These are phyloP conservation scores for Pythium diclinum DNA, from an alignment of 352 stramenopile species.

Conservation along the genomic window DNA sequence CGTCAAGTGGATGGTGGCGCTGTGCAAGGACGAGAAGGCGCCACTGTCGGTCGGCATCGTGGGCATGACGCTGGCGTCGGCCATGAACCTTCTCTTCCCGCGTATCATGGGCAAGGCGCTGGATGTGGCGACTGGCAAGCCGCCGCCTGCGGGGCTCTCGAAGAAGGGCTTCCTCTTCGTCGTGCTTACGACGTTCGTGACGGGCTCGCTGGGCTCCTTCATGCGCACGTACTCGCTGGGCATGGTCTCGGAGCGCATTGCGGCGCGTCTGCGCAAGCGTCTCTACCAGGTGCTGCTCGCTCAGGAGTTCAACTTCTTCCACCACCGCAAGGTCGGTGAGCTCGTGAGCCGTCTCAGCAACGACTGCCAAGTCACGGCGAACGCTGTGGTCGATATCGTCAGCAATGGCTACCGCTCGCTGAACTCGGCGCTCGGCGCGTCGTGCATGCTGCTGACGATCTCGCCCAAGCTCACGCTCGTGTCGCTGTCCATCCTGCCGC, in stretches of 20 bases:
- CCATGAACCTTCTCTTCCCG: constrained; percentile 88
- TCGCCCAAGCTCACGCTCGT: constrained; percentile 89
- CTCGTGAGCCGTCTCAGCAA: constrained; percentile 81
- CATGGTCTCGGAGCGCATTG: constrained; percentile 85
- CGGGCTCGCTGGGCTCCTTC: constrained; percentile 83
- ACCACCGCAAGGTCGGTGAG: constrained; percentile 79
- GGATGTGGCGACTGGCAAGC: constrained; percentile 76
- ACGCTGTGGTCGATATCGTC: constrained; percentile 84
- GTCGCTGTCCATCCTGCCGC: constrained; percentile 77
- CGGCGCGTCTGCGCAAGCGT: constrained; percentile 65
- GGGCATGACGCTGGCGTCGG: constrained; percentile 81
- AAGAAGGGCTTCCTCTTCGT: constrained; percentile 85
- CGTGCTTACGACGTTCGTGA: constrained; percentile 82
- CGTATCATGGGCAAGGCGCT: constrained; percentile 88
- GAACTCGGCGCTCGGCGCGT: constrained; percentile 87
- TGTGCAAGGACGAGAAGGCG: constrained; percentile 68
- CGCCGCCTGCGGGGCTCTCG: constrained; percentile 62
- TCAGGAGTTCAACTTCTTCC: constrained; percentile 86
- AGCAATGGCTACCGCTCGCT: constrained; percentile 85
- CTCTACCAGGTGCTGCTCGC: constrained; percentile 75
- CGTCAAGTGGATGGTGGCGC: constrained; percentile 59
- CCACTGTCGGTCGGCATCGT: constrained; percentile 64
- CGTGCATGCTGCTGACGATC: constrained; percentile 86
- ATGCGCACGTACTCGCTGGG: constrained; percentile 86
- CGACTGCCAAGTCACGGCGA: constrained; percentile 88